Percentiles rank a stretch among this genome's conserved stretches.
phyloP scores from a whole-genome alignment of 257 asterid genomes.

The Salvia miltiorrhiza region DNA sequence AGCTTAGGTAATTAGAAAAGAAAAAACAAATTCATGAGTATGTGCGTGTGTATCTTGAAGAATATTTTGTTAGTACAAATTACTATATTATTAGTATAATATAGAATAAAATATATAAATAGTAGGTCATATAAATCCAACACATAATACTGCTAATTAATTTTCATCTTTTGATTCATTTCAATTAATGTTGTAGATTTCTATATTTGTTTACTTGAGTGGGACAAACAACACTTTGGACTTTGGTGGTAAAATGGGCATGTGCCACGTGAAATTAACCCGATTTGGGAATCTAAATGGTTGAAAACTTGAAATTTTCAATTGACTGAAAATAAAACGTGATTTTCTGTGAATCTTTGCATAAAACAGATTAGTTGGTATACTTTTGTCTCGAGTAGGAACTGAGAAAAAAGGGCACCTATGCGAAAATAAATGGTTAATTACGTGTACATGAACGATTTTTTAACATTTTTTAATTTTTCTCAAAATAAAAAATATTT shows the following conservation, averaged over 20 bases:
- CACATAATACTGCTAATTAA: neutral
- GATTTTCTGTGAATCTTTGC: neutral
- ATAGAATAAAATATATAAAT: neutral
- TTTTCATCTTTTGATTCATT: neutral
- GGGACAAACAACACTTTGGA: neutral
- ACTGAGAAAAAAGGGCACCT: neutral
- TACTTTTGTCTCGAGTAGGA: neutral
- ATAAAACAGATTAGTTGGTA: neutral
- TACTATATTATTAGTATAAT: neutral
- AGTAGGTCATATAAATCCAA: neutral
- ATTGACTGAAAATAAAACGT: neutral
- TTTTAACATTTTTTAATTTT: neutral
- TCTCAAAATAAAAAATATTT: no score
- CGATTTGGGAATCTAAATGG: neutral
- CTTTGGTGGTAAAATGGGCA: slow-evolving; percentile 1
- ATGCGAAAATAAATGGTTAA: neutral
- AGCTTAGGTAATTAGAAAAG: no score
- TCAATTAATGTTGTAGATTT: neutral
- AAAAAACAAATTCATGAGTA: no score
- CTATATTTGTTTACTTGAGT: neutral
- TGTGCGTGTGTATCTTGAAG: no score
- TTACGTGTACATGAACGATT: neutral
- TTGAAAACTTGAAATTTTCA: neutral
- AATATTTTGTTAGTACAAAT: no score
- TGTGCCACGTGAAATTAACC: slow-evolving; percentile 5